Base-by-base conservation (phyloP, 2,329 filamentous ascomycete genomes). In the Calonectria montana region DNA sequence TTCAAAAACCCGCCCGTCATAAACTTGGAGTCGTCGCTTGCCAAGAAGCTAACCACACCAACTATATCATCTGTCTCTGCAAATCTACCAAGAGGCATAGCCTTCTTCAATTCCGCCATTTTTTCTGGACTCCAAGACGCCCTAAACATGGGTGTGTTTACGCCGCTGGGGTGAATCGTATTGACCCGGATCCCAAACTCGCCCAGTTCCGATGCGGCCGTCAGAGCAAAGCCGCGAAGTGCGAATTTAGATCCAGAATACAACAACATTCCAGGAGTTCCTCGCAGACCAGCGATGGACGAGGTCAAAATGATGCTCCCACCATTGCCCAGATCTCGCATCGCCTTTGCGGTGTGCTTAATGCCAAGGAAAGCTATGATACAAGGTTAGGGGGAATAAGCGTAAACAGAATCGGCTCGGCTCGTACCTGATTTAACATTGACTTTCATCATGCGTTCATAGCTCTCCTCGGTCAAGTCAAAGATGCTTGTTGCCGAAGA, bases 241-340 rank as follows among this genome's bases (percentile, higher is more conserved):
- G 63, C 63, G n/a, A 65, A 65, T n/a, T 65, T 65, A 10, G 63
- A 65, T 4, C 45, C 63, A 9, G 63, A 65, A 35, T 65, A 65
- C 10, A 65, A 47, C 5, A 65, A 41, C 31, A 65, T 47, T 4
- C 63, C 63, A 12, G 63, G 63, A 21, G 63, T 65, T 29, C 63
- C 63, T 1, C 63, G 63, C 16, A 65, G 12, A 5, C 63, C 63
- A 39, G 63, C 63, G 7, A 65, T 65, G 4, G 63, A 65, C 2
- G 63, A 65, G 9, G 63, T 65, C 18, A 65, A 12, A 27, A 65
- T 48, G 10, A 65, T 55, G 45, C 63, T 65, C 21, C 63, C 45
- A 9, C 63, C 63, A 6, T 53, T 55, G 13, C 63, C 45, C 1
- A 53, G 63, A 18, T 65, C 63, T 8, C 35, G 39, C 63, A 65